A percentile compares a stretch with the other conserved stretches of the same genome.
phyloP scores from a whole-genome alignment of 1,284 basidiomycete genomes.

The Malassezia brasiliensis region DNA sequence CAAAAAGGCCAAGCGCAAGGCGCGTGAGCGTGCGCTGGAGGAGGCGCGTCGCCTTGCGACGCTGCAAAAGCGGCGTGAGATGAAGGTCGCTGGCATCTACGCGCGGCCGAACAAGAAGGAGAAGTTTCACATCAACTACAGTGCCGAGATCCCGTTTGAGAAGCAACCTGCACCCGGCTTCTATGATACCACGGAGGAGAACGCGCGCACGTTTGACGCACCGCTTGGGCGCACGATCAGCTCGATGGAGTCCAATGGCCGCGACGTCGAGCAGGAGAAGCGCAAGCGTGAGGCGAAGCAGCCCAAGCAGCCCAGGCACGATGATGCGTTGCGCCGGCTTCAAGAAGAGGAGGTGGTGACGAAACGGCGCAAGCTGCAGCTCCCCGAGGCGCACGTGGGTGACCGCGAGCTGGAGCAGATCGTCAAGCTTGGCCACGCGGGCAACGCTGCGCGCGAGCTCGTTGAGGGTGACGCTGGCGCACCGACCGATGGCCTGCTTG shows the following conservation, averaged over 20 bases:
- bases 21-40: conserved; percentile 70
- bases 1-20: conserved; percentile 98
- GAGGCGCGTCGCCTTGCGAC: conserved; percentile 89
- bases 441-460: conserved; percentile 74
- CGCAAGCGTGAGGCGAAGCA: conserved; percentile 59
- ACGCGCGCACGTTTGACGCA: conserved; percentile 72
- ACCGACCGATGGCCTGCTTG: conserved; percentile 74
- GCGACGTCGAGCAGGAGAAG: conserved; percentile 52
- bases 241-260: conserved; percentile 60
- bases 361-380: conserved; percentile 69
- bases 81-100: conserved; percentile 95
- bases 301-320: conserved; percentile 58
- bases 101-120: conserved; percentile 64
- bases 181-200: conserved; percentile 92
- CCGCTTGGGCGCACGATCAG: conserved; percentile 78
- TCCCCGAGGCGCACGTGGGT: conserved; percentile 88
- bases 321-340: conserved; percentile 91
- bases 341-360: conserved; percentile 94
- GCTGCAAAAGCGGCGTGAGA: conserved; percentile 91
- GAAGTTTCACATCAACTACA: conserved; percentile 97
- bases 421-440: conserved; percentile 90
- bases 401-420: conserved; percentile 93
- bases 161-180: conserved; percentile 91
- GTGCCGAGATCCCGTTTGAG: conserved; percentile 96
- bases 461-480: conserved; percentile 53